These are phyloP conservation scores for Scheffersomyces quercinus DNA, from an alignment of 1,139 yeast species.

Conservation along the genomic window DNA sequence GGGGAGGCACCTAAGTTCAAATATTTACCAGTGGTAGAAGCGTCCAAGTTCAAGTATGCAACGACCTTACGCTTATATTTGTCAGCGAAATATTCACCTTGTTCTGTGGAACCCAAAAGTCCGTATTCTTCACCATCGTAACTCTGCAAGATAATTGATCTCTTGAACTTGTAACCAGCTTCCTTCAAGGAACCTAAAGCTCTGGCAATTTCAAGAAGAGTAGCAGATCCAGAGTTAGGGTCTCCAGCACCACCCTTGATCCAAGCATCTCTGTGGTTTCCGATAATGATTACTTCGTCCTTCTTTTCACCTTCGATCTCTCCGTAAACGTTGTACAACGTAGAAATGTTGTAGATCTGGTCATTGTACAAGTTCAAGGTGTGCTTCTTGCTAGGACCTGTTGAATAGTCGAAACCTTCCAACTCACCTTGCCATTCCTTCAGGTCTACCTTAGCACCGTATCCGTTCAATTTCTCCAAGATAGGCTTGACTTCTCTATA, in stretches of 20 bases:
- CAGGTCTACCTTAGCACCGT: conserved; percentile 32
- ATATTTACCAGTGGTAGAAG: conserved; percentile 37
- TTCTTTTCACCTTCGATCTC: conserved; percentile 42
- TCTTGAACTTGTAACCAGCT: conserved; percentile 41
- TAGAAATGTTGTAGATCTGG: conserved; percentile 44
- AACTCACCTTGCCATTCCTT: conserved; percentile 42
- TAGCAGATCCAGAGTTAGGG: conserved; percentile 49
- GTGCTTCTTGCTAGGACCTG: conserved; percentile 50
- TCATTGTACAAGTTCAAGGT: conserved; percentile 43
- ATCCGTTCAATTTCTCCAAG: conserved; percentile 42
- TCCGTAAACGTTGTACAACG: conserved; percentile 47
- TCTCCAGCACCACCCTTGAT: conserved; percentile 57
- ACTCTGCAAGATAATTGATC: conserved; percentile 41
- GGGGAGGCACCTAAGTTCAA: conserved; percentile 42
- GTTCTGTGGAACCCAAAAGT: conserved; percentile 48
- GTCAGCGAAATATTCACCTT: conserved; percentile 42
- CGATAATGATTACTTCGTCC: conserved; percentile 44
- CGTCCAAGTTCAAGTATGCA: conserved; percentile 47
- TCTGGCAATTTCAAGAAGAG: conserved; percentile 44
- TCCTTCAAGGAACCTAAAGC: conserved; percentile 48
- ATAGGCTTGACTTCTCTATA: conserved; percentile 50
- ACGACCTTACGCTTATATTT: conserved; percentile 39
- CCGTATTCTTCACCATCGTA: conserved; percentile 54
- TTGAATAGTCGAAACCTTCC: conserved; percentile 40
- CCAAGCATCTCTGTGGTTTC: conserved; percentile 54